Evolutionary conservation across 2,329 filamentous ascomycete species (phyloP), one percentile per base, ranked within the genome.

Genomic region (Aspergillus intermedius): DNA sequence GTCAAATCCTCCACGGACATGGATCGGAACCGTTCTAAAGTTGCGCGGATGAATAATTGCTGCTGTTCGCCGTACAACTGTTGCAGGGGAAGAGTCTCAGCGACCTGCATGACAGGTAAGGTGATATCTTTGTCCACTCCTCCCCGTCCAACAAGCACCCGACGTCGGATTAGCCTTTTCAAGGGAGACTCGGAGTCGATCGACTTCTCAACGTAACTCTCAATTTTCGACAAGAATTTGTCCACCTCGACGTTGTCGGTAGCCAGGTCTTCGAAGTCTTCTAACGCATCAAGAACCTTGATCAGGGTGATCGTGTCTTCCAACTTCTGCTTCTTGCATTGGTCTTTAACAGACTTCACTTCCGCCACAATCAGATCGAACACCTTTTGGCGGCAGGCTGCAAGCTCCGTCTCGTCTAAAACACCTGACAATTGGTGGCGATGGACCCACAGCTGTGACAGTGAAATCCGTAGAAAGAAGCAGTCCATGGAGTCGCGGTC

Each of bases 191-290:
- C 60, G 13, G 60, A 64, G 37, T 68, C 64, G 13, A 61, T 48
- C n/a, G 62, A 63, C 49, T 60, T 63, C 44, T 66, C 62, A 44
- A 65, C 60, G 44, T 67, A 61, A 46, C 55, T 60, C 46, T 68
- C 65, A 32, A 70, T 63, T 53, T 69, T 68, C 35, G 56, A 57
- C 28, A 71, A 41, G 47, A 62, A 63, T 35, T 67, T 67, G 12
- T 63, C 63, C 9, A 65, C 63, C 23, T 70, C 65, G 13, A 58
- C 56, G 48, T 65, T 63, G 32, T 62, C 60, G 17, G 54, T 56
- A 5, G 61, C 59, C 15, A 72, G 51, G 45, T 71, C 68, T 50
- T 68, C 66, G 49, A 72, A 69, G 34, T 69, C 63, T 47, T 71
- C 69, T 37, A 71, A 52, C 10, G 65, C 61, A 58, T 67, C 66